phyloP scores from a whole-genome alignment of 768 basidiomycete genomes.

The Termitomyces sp. region DNA sequence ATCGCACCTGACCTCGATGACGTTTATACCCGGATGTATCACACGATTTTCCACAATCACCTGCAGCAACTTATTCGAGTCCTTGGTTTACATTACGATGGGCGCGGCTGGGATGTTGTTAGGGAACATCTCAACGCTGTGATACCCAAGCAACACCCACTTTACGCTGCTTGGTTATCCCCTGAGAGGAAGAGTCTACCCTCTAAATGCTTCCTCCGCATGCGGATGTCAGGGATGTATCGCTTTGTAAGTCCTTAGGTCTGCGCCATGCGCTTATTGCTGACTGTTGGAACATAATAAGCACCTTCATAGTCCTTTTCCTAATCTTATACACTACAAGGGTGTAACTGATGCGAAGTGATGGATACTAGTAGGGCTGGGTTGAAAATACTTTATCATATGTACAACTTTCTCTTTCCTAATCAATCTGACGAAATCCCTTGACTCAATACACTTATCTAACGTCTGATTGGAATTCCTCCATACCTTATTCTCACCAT shows the following conservation, averaged over 20 bases:
- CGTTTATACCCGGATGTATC: slow-evolving; percentile 53
- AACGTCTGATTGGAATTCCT: too few species aligned
- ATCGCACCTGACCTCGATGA: slow-evolving; percentile 46
- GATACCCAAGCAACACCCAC: slow-evolving; percentile 41
- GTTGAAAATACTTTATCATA: too few species aligned
- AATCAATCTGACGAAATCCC: too few species aligned
- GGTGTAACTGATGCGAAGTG: slow-evolving; percentile 20
- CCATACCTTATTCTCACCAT: background rate
- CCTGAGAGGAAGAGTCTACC: slow-evolving; percentile 41
- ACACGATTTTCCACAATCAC: slow-evolving; percentile 54
- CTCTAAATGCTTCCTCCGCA: slow-evolving; percentile 53
- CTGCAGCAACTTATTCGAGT: slow-evolving; percentile 55
- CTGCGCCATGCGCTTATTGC: background rate
- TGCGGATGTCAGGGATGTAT: slow-evolving; percentile 53
- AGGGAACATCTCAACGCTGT: slow-evolving; percentile 34
- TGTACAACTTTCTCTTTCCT: too few species aligned
- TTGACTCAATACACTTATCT: too few species aligned
- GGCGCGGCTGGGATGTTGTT: slow-evolving; percentile 47
- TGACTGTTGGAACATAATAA: slow-evolving; percentile 14
- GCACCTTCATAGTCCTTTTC: slow-evolving; percentile 51
- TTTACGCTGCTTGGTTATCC: slow-evolving; percentile 46
- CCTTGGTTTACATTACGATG: slow-evolving; percentile 50
- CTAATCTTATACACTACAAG: slow-evolving; percentile 47
- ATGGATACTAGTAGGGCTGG: too few species aligned
- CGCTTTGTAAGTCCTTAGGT: slow-evolving; percentile 36